Evolutionary conservation across 2,329 filamentous ascomycete genomes (phyloP).

Genomic region (Apiospora saccharicola): DNA sequence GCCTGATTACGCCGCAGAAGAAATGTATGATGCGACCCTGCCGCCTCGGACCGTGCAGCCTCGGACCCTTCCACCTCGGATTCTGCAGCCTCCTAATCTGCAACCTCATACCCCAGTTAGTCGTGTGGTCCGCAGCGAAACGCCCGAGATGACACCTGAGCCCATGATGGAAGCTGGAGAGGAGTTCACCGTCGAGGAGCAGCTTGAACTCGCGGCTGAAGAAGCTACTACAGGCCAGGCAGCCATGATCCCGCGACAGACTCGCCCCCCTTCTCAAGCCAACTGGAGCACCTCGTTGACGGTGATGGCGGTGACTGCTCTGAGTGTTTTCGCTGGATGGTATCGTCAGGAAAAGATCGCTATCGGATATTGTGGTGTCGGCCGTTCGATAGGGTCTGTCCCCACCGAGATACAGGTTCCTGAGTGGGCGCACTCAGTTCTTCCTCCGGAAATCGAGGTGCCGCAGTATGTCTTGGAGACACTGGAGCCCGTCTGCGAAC

Average conservation of each 20-base stretch:
- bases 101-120: constrained; percentile 65
- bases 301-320: constrained; percentile 73
- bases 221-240: constrained; percentile 63
- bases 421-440: constrained; percentile 47
- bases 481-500: constrained; percentile 83
- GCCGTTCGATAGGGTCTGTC: constrained; percentile 64
- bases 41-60: constrained; percentile 59
- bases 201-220: constrained; percentile 79
- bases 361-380: constrained; percentile 92
- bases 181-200: constrained; percentile 93
- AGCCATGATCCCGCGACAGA: constrained; percentile 49
- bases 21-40: constrained; percentile 58
- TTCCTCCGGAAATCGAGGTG: constrained; percentile 65
- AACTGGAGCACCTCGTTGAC: constrained; percentile 71
- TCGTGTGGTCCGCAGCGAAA: constrained; percentile 44
- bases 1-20: constrained; percentile 43
- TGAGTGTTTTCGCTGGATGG: constrained; percentile 79
- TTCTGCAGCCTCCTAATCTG: not conserved
- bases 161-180: constrained; percentile 74
- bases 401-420: constrained; percentile 54
- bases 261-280: constrained; percentile 46
- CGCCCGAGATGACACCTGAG: constrained; percentile 43
- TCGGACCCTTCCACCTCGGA: too few species aligned
- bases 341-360: constrained; percentile 96
- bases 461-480: constrained; percentile 76